phyloP scores from a whole-genome alignment of 1,139 yeast genomes.

The Debaryomycetaceae sp. region DNA sequence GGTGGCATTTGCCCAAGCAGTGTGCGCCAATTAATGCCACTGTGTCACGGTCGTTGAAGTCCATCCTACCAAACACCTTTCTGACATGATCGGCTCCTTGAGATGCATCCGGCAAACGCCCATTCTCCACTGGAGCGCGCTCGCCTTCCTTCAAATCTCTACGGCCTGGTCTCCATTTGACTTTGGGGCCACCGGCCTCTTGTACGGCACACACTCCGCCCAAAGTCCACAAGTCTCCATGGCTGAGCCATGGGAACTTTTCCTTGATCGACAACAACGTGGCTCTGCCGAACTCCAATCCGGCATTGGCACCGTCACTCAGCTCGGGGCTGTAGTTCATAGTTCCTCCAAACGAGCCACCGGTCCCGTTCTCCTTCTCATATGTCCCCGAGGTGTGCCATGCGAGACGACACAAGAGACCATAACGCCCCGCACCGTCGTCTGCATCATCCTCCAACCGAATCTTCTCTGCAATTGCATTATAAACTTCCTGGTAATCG shows the following conservation, averaged over 20 bases:
- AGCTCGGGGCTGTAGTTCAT: constrained; percentile 69
- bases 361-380: constrained; percentile 51
- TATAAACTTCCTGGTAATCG: constrained; percentile 75
- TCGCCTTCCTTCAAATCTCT: constrained; percentile 32
- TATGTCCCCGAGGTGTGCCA: constrained; percentile 79
- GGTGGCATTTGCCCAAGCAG: constrained; percentile 76
- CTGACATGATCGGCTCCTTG: constrained; percentile 68
- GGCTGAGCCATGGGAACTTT: constrained; percentile 70
- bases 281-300: constrained; percentile 61
- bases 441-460: constrained; percentile 77
- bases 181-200: constrained; percentile 82
- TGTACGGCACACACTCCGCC: constrained; percentile 86
- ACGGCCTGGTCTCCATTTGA: constrained; percentile 87
- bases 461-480: constrained; percentile 71
- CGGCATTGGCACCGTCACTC: constrained; percentile 70
- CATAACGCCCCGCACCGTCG: constrained; percentile 65
- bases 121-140: constrained; percentile 52
- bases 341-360: constrained; percentile 85
- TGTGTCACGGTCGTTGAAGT: constrained; percentile 76
- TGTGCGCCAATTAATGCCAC: constrained; percentile 90
- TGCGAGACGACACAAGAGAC: constrained; percentile 60
- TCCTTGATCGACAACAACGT: constrained; percentile 59
- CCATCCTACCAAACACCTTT: constrained; percentile 62
- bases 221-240: constrained; percentile 86
- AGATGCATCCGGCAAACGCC: constrained; percentile 78